A percentile compares a stretch with the other conserved stretches of the same genome.
Evolutionary conservation across 768 basidiomycete species (phyloP).

Genomic region (Calocera cornea): DNA sequence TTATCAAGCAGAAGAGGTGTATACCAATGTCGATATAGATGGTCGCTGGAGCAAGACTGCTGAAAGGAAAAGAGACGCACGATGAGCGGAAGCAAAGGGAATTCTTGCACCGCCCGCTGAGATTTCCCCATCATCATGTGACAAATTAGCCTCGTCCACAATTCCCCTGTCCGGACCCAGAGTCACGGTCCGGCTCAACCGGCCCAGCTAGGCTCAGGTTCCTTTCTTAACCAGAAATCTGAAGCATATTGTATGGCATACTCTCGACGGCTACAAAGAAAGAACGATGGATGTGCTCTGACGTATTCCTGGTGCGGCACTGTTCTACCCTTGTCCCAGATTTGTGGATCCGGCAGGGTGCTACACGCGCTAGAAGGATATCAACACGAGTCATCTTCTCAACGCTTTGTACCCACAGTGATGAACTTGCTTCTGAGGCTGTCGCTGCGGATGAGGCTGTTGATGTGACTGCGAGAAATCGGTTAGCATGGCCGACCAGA

Average conservation of each 20-base stretch:
- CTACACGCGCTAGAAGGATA: not conserved
- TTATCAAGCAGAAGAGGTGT: not conserved
- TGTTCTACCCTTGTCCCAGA: too few relatives aligned
- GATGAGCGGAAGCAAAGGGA: constrained; percentile 3
- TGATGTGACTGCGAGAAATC: not conserved
- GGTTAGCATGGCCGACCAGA: not conserved
- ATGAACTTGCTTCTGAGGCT: not conserved
- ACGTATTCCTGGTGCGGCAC: too few relatives aligned
- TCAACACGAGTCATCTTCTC: too few relatives aligned
- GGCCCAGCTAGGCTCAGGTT: too few relatives aligned
- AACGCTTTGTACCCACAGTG: not conserved
- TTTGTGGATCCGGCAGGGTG: not conserved
- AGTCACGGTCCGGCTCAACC: too few relatives aligned
- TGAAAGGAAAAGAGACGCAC: constrained; percentile 5
- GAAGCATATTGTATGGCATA: too few relatives aligned
- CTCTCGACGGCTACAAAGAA: too few relatives aligned
- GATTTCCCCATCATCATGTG: not conserved
- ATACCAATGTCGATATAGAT: not conserved
- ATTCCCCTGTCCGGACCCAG: not conserved
- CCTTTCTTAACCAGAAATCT: not conserved
- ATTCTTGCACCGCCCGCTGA: not conserved
- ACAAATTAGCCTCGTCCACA: constrained; percentile 1
- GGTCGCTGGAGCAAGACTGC: constrained; percentile 3
- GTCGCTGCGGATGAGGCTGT: not conserved
- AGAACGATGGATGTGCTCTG: too few relatives aligned